Conservation (phyloP, 2,329 filamentous ascomycete species). For the Colletotrichum coccodes region DNA sequence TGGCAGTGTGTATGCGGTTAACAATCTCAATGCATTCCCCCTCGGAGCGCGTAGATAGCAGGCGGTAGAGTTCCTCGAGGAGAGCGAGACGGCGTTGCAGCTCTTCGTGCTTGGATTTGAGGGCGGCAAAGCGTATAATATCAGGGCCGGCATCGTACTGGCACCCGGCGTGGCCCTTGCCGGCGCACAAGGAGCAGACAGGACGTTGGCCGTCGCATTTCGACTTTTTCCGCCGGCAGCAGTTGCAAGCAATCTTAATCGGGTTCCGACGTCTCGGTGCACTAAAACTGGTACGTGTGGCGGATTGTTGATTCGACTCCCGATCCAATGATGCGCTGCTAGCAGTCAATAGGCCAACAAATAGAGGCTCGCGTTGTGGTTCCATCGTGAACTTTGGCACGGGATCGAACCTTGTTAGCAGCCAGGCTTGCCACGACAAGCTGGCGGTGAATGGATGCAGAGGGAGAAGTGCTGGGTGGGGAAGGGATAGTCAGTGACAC, state of each 20-base stretch:
- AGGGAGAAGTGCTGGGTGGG: background rate
- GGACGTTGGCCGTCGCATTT: slow-evolving; percentile 31
- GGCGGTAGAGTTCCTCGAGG: slow-evolving; percentile 22
- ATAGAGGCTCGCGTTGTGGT: slow-evolving; percentile 27
- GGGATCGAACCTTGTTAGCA: background rate
- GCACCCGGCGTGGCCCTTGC: slow-evolving; percentile 18
- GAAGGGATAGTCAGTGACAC: too few relatives aligned
- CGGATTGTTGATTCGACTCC: slow-evolving; percentile 13
- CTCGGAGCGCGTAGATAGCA: slow-evolving; percentile 21
- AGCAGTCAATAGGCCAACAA: slow-evolving; percentile 5
- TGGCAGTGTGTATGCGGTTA: slow-evolving; percentile 18
- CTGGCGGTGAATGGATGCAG: background rate
- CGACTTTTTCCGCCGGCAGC: slow-evolving; percentile 26
- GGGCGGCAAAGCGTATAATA: slow-evolving; percentile 22
- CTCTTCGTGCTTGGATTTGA: slow-evolving; percentile 25
- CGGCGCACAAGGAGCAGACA: slow-evolving; percentile 31
- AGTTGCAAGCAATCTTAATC: slow-evolving; percentile 29
- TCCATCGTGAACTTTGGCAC: slow-evolving; percentile 15
- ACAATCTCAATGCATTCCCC: slow-evolving; percentile 26
- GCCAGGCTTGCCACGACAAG: background rate
- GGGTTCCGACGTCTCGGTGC: slow-evolving; percentile 17
- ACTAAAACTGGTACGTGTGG: background rate
- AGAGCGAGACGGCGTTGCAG: slow-evolving; percentile 14
- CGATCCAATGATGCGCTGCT: slow-evolving; percentile 2
- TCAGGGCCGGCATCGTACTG: slow-evolving; percentile 31